Conservation (phyloP, 495 filamentous ascomycete genomes). For the Neurospora sp. region DNA sequence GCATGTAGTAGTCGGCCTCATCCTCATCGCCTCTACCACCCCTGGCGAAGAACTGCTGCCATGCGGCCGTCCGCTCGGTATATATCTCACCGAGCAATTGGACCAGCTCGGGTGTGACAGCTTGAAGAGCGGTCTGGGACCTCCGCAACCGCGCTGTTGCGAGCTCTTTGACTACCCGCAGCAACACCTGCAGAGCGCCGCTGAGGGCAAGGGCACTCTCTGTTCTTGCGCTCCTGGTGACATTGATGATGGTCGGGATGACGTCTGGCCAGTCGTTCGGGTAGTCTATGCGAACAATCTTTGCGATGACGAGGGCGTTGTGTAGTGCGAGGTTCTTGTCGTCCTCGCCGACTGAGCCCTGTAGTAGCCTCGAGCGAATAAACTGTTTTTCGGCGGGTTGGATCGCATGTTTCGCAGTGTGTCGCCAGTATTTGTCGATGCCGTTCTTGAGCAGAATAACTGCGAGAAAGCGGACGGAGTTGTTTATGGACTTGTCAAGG, state of each 20-base stretch:
- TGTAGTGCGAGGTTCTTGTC: conserved; percentile 66
- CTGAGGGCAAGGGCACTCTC: conserved; percentile 47
- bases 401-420: conserved; percentile 56
- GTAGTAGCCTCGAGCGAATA: conserved; percentile 63
- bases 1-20: conserved; percentile 49
- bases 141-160: conserved; percentile 63
- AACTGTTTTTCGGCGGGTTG: conserved; percentile 59
- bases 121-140: conserved; percentile 61
- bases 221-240: conserved; percentile 41
- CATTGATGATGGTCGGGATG: conserved; percentile 46
- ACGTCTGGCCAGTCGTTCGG: conserved; percentile 69
- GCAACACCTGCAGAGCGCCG: conserved; percentile 63
- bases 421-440: conserved; percentile 90
- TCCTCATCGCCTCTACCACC: conserved; percentile 39
- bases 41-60: conserved; percentile 50
- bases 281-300: conserved; percentile 81
- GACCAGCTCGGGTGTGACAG: conserved; percentile 69
- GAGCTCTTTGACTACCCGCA: conserved; percentile 84
- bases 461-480: conserved; percentile 73
- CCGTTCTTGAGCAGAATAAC: conserved; percentile 94
- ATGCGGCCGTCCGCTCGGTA: conserved; percentile 57
- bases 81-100: conserved; percentile 70
- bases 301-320: conserved; percentile 78
- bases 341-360: conserved; percentile 63
- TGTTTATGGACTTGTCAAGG: conserved; percentile 62